These are phyloP conservation scores for Aureobasidium leucospermi DNA, from an alignment of 2,329 filamentous ascomycete species.

Conservation along the genomic window DNA sequence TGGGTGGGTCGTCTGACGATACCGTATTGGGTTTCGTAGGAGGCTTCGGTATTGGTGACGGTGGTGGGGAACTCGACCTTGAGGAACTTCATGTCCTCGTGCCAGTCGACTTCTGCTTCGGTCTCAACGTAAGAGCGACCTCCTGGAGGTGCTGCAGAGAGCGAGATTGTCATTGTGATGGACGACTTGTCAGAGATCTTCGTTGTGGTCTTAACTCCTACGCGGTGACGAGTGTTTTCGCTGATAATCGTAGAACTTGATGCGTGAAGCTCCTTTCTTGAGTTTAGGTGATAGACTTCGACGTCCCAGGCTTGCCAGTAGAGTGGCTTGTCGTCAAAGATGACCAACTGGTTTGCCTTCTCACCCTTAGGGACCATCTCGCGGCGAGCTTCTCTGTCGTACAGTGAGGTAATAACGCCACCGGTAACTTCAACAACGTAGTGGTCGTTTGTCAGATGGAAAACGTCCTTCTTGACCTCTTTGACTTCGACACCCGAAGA, in stretches of 20 bases:
- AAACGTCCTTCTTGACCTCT: conserved; percentile 54
- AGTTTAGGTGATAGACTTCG: conserved; percentile 89
- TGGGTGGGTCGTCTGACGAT: conserved; percentile 85
- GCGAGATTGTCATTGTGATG: conserved; percentile 76
- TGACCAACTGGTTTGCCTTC: conserved; percentile 84
- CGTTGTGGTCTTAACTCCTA: conserved; percentile 75
- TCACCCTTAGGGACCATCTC: conserved; percentile 66
- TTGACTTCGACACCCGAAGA: conserved; percentile 37
- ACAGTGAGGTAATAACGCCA: conserved; percentile 77
- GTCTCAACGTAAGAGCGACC: conserved; percentile 63
- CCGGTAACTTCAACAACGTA: conserved; percentile 64
- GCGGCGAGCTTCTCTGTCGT: conserved; percentile 64
- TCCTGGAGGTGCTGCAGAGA: conserved; percentile 59
- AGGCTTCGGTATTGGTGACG: conserved; percentile 82
- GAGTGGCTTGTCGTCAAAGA: conserved; percentile 94
- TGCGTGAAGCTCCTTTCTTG: conserved; percentile 62
- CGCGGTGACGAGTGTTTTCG: conserved; percentile 65
- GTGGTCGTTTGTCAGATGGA: conserved; percentile 71
- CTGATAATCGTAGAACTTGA: conserved; percentile 62
- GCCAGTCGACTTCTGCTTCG: conserved; percentile 87
- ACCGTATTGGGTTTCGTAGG: conserved; percentile 92
- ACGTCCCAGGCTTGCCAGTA: conserved; percentile 99
- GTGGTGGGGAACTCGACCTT: conserved; percentile 98
- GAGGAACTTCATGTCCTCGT: conserved; percentile 93
- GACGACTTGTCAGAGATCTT: conserved; percentile 82